phyloP scores from a whole-genome alignment of 139 green algal genomes.

The Chlorella sp. region DNA sequence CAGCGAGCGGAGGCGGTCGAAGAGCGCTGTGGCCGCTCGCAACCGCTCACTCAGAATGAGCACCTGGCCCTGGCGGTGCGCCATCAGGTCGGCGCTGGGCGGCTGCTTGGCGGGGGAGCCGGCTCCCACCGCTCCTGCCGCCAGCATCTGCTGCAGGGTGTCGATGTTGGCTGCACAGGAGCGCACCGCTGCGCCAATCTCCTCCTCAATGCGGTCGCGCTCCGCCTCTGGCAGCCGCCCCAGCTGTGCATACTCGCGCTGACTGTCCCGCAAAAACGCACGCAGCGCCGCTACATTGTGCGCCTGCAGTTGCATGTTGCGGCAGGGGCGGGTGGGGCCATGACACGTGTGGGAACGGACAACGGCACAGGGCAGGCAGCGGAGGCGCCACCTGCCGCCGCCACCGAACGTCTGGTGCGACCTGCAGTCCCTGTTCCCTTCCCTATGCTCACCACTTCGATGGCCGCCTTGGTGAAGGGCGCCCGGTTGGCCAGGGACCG shows the following conservation, averaged over 20 bases:
- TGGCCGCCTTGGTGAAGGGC: slow-evolving; percentile 51
- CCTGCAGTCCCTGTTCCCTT: background rate
- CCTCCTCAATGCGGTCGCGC: slow-evolving; percentile 66
- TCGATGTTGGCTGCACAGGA: slow-evolving; percentile 60
- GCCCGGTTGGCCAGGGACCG: slow-evolving; percentile 53
- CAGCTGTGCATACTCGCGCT: slow-evolving; percentile 56
- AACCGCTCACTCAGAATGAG: slow-evolving; percentile 82
- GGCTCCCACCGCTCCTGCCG: background rate
- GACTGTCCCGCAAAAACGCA: slow-evolving; percentile 50
- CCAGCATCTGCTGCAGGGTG: slow-evolving; percentile 54
- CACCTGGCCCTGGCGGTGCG: slow-evolving; percentile 85
- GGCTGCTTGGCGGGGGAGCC: background rate
- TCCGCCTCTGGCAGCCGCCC: slow-evolving; percentile 50
- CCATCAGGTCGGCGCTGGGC: slow-evolving; percentile 62
- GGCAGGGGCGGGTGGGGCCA: no score
- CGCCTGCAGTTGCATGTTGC: no score
- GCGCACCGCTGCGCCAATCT: slow-evolving; percentile 57
- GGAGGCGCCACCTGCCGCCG: background rate
- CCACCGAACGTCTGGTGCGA: background rate
- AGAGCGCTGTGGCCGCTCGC: slow-evolving; percentile 49
- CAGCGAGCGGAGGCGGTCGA: slow-evolving; percentile 67
- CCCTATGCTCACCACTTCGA: slow-evolving; percentile 49
- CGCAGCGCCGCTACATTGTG: slow-evolving; percentile 49
- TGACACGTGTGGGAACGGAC: no score
- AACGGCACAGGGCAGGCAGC: background rate